Percentiles rank a stretch among this genome's conserved stretches.
These are phyloP conservation scores for Phytopythium mirpurense DNA, from an alignment of 352 stramenopile genomes.

Conservation along the genomic window DNA sequence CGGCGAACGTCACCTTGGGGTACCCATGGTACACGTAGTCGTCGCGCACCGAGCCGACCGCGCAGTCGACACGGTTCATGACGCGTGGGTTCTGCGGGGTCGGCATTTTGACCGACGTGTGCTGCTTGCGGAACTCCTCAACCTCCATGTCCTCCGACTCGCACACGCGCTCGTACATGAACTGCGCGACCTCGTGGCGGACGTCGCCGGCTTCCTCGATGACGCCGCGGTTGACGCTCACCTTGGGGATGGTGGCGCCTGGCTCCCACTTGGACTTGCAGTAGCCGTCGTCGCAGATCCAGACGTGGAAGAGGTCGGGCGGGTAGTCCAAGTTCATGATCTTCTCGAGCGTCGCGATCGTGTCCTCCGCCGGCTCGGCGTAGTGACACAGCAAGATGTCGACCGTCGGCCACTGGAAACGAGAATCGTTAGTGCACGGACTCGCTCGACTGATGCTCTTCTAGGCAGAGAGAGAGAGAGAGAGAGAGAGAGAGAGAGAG, in stretches of 20 bases:
- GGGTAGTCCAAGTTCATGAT: conserved; percentile 78
- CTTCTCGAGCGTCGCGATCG: conserved; percentile 66
- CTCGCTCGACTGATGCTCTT: no score
- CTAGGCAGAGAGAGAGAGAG: no score
- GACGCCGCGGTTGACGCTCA: conserved; percentile 55
- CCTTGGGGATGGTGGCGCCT: conserved; percentile 40
- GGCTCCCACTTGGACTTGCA: conserved; percentile 64
- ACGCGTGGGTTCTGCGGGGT: conserved; percentile 42
- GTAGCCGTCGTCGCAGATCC: conserved; percentile 75
- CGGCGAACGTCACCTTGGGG: conserved; percentile 57
- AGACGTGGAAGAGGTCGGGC: conserved; percentile 61
- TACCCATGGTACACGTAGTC: conserved; percentile 64
- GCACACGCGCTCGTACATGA: conserved; percentile 72
- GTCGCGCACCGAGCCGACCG: conserved; percentile 60
- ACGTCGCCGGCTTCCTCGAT: conserved; percentile 74
- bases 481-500: no score
- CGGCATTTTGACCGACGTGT: conserved; percentile 66
- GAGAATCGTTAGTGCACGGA: no score
- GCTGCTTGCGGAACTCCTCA: conserved; percentile 66
- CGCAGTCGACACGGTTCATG: conserved; percentile 41
- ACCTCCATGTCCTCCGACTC: conserved; percentile 66
- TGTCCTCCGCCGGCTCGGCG: conserved; percentile 67
- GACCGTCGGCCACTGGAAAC: conserved; percentile 69
- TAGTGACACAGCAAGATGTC: conserved; percentile 80
- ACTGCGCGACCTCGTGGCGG: conserved; percentile 63